Conservation (phyloP, 306 rosid species). For the Luffa acutangula region DNA sequence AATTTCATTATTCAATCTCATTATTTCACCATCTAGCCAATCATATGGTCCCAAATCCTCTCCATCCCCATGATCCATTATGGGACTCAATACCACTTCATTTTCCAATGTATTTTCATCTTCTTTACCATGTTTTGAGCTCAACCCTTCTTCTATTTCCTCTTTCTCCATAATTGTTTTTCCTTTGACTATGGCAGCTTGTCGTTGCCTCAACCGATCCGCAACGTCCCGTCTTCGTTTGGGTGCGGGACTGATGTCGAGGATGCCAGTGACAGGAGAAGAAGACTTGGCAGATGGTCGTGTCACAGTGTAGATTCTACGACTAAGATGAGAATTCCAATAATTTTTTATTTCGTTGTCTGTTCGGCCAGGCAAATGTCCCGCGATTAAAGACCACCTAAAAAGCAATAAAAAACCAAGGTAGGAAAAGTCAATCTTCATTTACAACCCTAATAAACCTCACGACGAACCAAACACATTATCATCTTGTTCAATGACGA, state of each 20-base stretch:
- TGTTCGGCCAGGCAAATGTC: conserved; percentile 67
- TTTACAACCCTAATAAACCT: background rate
- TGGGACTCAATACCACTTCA: background rate
- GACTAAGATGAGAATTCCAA: conserved; percentile 74
- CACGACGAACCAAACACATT: background rate
- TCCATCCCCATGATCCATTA: background rate
- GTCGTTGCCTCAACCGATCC: background rate
- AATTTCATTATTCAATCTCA: conserved; percentile 1
- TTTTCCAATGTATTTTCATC: background rate
- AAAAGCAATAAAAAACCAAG: background rate
- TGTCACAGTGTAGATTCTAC: conserved; percentile 22
- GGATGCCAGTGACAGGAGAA: background rate
- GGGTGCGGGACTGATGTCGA: background rate
- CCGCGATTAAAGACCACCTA: conserved; percentile 85
- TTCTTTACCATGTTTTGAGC: background rate
- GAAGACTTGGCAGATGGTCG: background rate
- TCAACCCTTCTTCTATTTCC: background rate
- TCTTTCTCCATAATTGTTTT: background rate
- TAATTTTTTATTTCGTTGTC: conserved; percentile 83
- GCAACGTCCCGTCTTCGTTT: background rate
- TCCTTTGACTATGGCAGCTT: background rate
- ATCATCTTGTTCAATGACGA: background rate
- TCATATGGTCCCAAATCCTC: conserved; percentile 1
- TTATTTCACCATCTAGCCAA: conserved; percentile 9
- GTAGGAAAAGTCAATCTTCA: too few relatives aligned